Evolutionary conservation across 2,329 filamentous ascomycete species (phyloP).

Genomic region (Scedosporium aurantiacum): DNA sequence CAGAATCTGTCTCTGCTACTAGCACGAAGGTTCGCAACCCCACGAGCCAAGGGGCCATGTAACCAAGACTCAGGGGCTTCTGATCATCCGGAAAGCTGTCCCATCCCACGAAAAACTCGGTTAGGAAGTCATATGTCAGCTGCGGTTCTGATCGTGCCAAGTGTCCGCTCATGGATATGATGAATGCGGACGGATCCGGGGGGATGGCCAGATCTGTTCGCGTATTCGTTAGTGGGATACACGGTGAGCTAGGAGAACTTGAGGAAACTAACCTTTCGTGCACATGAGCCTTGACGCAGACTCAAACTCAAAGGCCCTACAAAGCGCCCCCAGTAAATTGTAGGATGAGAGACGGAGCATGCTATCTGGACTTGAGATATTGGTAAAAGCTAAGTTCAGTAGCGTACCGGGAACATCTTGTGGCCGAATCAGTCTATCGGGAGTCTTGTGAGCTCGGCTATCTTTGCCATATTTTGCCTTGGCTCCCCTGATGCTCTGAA

Average conservation of each 20-base stretch:
- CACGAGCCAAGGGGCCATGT: constrained; percentile 60
- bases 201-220: constrained; percentile 49
- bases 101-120: constrained; percentile 65
- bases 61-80: constrained; percentile 54
- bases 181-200: constrained; percentile 50
- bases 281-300: constrained; percentile 50
- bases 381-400: constrained; percentile 56
- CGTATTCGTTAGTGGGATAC: neutral
- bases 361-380: constrained; percentile 51
- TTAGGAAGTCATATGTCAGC: constrained; percentile 57
- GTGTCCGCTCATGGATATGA: constrained; percentile 53
- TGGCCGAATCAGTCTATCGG: constrained; percentile 54
- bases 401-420: constrained; percentile 62
- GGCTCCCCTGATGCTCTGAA: constrained; percentile 51
- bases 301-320: constrained; percentile 56
- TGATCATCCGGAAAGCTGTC: constrained; percentile 58
- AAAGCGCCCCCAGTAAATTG: constrained; percentile 55
- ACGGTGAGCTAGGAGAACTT: constrained; percentile 4
- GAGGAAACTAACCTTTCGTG: constrained; percentile 38
- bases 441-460: constrained; percentile 45
- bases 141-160: constrained; percentile 54
- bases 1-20: constrained; percentile 47
- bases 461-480: constrained; percentile 57
- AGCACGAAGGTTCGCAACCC: constrained; percentile 50
- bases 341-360: constrained; percentile 53